A percentile compares a stretch with the other conserved stretches of the same genome.
Evolutionary conservation across 805 yeast genomes (phyloP).

Genomic region (Wickerhamiella kurtzmanii): DNA sequence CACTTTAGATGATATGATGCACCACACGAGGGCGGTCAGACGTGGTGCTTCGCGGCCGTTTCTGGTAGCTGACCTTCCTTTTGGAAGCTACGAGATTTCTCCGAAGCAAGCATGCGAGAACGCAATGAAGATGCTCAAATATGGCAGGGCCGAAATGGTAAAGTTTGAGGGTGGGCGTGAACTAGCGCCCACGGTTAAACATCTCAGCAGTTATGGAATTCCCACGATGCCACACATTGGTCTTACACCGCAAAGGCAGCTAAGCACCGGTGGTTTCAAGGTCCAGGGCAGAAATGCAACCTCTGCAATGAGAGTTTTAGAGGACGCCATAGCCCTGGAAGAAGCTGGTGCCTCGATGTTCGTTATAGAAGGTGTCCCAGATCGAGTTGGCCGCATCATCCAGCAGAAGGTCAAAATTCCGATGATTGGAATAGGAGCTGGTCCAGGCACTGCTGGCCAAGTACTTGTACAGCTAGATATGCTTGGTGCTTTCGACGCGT

Average conservation of each 20-base stretch:
- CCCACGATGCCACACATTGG: constrained; percentile 92
- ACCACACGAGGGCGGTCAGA: constrained; percentile 60
- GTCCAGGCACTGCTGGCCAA: constrained; percentile 71
- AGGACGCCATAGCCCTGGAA: constrained; percentile 59
- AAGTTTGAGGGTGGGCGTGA: constrained; percentile 75
- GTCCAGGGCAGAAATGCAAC: constrained; percentile 56
- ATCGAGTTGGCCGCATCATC: constrained; percentile 48
- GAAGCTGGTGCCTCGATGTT: constrained; percentile 63
- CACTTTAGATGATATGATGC: constrained; percentile 60
- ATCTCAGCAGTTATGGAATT: constrained; percentile 55
- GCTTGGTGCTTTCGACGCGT: constrained; percentile 48
- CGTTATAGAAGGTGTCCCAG: constrained; percentile 79
- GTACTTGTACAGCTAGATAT: constrained; percentile 78
- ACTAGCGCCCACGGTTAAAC: constrained; percentile 39
- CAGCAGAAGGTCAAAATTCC: constrained; percentile 54
- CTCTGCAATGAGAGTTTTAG: constrained; percentile 42
- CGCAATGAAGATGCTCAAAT: constrained; percentile 40
- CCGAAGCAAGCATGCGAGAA: constrained; percentile 48
- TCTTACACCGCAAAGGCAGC: constrained; percentile 75
- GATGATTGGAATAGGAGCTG: constrained; percentile 94
- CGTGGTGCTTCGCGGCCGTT: constrained; percentile 57
- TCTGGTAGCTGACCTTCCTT: constrained; percentile 75
- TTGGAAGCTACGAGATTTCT: constrained; percentile 67
- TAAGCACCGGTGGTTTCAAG: constrained; percentile 72
- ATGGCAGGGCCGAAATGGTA: constrained; percentile 50